A percentile compares a stretch with the other conserved stretches of the same genome.
These are phyloP conservation scores for Zychaea mexicana DNA, from an alignment of 371 early-diverging fungal genomes.

Conservation along the genomic window DNA sequence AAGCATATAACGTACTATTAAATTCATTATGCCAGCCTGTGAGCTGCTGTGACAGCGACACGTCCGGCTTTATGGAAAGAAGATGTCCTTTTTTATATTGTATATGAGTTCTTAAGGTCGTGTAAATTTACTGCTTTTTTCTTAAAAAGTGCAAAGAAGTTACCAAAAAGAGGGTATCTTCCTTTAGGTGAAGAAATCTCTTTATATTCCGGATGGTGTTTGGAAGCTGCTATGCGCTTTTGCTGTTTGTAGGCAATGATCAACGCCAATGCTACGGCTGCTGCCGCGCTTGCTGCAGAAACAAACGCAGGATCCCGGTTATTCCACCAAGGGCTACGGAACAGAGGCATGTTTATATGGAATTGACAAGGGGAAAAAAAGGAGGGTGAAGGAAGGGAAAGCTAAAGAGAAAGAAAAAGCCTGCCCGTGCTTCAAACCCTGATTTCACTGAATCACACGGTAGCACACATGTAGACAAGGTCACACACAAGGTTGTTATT, in stretches of 20 bases:
- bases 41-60: neutral
- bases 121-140: too few species aligned
- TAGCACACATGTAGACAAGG: too few species aligned
- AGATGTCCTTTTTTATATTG: slow-evolving; percentile 5
- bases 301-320: neutral
- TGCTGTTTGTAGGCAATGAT: neutral
- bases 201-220: neutral
- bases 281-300: neutral
- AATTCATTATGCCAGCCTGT: slow-evolving; percentile 14
- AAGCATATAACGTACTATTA: too few species aligned
- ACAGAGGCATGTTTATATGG: neutral
- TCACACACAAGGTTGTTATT: too few species aligned
- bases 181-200: slow-evolving; percentile 3
- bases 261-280: neutral
- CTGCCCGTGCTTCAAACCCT: too few species aligned
- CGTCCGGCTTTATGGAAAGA: slow-evolving; percentile 12
- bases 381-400: neutral
- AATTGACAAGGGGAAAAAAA: neutral
- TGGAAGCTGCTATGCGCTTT: neutral
- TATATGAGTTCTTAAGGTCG: too few species aligned
- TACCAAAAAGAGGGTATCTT: slow-evolving; percentile 8
- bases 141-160: too few species aligned
- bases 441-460: too few species aligned
- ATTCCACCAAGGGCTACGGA: neutral
- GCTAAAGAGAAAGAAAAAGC: neutral